Percentiles rank a stretch among this genome's conserved stretches.
Conservation (phyloP, 1,139 yeast species). For the Sugiyamaella sp. region DNA sequence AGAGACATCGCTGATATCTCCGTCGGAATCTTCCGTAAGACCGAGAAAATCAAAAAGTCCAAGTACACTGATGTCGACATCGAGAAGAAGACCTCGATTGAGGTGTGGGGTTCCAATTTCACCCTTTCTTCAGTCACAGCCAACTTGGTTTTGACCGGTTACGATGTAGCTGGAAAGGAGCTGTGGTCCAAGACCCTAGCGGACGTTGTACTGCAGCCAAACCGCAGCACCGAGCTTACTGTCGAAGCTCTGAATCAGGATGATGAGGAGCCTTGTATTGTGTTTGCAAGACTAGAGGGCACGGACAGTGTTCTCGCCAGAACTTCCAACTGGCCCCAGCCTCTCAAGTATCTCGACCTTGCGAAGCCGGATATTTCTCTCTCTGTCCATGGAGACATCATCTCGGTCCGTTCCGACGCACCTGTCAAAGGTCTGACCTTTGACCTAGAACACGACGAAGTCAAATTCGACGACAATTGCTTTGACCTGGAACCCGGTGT, state of each 20-base stretch:
- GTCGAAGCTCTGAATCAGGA: slow-evolving; percentile 1
- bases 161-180: slow-evolving; percentile 29
- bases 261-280: slow-evolving; percentile 3
- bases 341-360: slow-evolving; percentile 28
- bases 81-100: slow-evolving; percentile 25
- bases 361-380: slow-evolving; percentile 16
- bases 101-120: slow-evolving; percentile 29
- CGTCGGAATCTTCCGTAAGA: slow-evolving; percentile 39
- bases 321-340: slow-evolving; percentile 32
- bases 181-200: slow-evolving; percentile 41
- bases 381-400: slow-evolving; percentile 18
- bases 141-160: slow-evolving; percentile 7
- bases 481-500: slow-evolving; percentile 31
- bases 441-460: slow-evolving; percentile 26
- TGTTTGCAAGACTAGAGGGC: slow-evolving; percentile 1
- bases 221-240: slow-evolving; percentile 7
- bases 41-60: slow-evolving; percentile 6
- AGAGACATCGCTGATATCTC: slow-evolving; percentile 44
- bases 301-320: slow-evolving; percentile 14
- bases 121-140: slow-evolving; percentile 36
- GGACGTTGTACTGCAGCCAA: neutral
- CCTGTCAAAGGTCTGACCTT: slow-evolving; percentile 30
- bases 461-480: slow-evolving; percentile 30
- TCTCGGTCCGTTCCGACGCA: slow-evolving; percentile 19
- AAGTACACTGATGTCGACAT: slow-evolving; percentile 33